These are phyloP conservation scores for Telopea speciosissima DNA, from an alignment of 177 flowering plant genomes.

Conservation along the genomic window DNA sequence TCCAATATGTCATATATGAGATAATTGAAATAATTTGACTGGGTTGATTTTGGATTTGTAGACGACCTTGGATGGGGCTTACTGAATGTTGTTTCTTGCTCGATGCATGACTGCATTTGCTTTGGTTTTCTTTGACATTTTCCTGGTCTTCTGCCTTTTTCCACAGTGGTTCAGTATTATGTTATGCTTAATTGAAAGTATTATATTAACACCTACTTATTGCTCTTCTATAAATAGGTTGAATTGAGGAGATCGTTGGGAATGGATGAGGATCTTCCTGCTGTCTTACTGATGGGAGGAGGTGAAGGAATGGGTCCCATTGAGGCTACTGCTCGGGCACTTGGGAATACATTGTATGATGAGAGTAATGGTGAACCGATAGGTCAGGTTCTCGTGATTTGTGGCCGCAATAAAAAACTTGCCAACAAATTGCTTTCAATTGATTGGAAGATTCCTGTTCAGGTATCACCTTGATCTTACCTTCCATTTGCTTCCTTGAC, in stretches of 20 bases:
- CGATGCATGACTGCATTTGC: too few species aligned
- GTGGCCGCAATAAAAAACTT: conserved; percentile 92
- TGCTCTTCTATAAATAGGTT: conserved; percentile 28
- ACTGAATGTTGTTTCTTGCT: neutral
- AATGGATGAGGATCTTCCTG: conserved; percentile 88
- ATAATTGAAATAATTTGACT: neutral
- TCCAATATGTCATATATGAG: neutral
- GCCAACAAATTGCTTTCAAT: conserved; percentile 51
- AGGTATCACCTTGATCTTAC: conserved; percentile 41
- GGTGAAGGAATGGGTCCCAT: conserved; percentile 99
- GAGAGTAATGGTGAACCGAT: conserved; percentile 57
- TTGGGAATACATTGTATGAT: conserved; percentile 72
- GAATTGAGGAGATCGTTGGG: conserved; percentile 76
- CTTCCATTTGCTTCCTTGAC: neutral
- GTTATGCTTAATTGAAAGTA: neutral
- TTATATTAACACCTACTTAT: neutral
- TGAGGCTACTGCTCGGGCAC: conserved; percentile 89
- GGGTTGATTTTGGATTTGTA: neutral
- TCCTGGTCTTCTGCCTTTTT: neutral
- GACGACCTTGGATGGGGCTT: neutral
- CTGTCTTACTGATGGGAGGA: conserved; percentile 96
- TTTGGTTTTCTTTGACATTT: neutral
- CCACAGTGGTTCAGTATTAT: neutral
- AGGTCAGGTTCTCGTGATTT: conserved; percentile 91
- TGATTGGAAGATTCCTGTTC: conserved; percentile 88